Percentiles rank a stretch among this genome's conserved stretches.
phyloP scores from a whole-genome alignment of 2,329 filamentous ascomycete genomes.

The Talaromyces verruculosus region DNA sequence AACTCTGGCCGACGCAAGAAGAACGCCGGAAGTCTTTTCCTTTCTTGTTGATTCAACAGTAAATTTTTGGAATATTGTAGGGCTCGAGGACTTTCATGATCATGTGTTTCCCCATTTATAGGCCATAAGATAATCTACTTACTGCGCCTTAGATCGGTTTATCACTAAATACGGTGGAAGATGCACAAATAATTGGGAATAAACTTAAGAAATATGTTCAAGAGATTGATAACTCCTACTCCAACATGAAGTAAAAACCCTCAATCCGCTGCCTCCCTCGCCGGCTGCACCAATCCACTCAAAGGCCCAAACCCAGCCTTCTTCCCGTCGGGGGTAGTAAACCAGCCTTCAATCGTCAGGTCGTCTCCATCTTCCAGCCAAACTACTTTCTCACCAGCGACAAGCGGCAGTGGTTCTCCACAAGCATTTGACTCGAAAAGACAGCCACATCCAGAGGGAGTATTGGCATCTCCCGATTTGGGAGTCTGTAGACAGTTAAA shows the following conservation, averaged over 20 bases:
- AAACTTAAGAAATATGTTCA: neutral
- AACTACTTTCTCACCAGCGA: neutral
- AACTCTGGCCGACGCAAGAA: neutral
- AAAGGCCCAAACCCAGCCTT: slow-evolving; percentile 8
- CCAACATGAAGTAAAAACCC: neutral
- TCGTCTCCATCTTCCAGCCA: slow-evolving; percentile 14
- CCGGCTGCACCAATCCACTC: neutral
- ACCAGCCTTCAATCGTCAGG: slow-evolving; percentile 16
- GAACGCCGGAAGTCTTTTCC: neutral
- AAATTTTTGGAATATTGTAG: neutral
- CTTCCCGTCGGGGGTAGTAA: slow-evolving; percentile 9
- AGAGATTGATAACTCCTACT: neutral
- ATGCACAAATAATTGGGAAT: neutral
- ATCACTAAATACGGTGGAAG: neutral
- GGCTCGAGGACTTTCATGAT: neutral
- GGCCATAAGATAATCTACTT: neutral
- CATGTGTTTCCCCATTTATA: neutral
- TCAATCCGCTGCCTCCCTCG: neutral
- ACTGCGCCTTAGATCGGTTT: neutral
- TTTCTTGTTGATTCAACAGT: neutral
- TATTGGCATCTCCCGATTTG: neutral
- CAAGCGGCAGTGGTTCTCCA: neutral
- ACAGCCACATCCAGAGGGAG: slow-evolving; percentile 10
- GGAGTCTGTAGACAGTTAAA: neutral
- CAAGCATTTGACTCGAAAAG: slow-evolving; percentile 10